Evolutionary conservation across 129 eudicot genomes (phyloP).

Genomic region (Centaurea solstitialis): DNA sequence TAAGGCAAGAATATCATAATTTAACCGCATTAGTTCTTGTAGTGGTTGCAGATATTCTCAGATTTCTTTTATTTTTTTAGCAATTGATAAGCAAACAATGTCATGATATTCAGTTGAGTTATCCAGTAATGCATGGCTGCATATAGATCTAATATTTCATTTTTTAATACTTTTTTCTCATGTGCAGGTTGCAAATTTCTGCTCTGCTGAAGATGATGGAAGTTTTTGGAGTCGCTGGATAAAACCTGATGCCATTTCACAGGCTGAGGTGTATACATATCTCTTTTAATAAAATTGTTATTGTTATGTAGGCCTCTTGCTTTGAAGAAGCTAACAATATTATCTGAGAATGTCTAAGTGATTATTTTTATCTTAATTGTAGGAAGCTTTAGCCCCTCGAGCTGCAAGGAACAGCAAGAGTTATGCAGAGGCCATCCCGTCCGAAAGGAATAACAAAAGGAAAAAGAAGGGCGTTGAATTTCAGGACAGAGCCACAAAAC

Average conservation of each 20-base stretch:
- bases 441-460: constrained; percentile 69
- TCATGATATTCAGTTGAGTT: not conserved
- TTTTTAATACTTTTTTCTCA: constrained; percentile 12
- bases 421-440: constrained; percentile 71
- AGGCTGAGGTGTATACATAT: constrained; percentile 65
- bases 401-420: constrained; percentile 90
- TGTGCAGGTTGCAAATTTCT: constrained; percentile 89
- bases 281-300: not conserved
- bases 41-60: not conserved
- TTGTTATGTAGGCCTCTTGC: constrained; percentile 5
- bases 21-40: not conserved
- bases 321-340: constrained; percentile 1
- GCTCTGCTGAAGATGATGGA: constrained; percentile 94
- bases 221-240: constrained; percentile 99
- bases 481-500: constrained; percentile 58
- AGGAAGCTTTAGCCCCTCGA: constrained; percentile 97
- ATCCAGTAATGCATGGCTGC: not conserved
- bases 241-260: constrained; percentile 84
- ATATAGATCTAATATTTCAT: not conserved
- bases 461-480: constrained; percentile 74
- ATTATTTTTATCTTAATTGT: constrained; percentile 8
- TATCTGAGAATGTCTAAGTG: not conserved
- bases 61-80: not conserved
- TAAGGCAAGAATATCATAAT: constrained; percentile 58
- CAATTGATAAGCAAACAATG: not conserved